phyloP scores from a whole-genome alignment of 257 asterid genomes.

The Anisodus acutangulus region DNA sequence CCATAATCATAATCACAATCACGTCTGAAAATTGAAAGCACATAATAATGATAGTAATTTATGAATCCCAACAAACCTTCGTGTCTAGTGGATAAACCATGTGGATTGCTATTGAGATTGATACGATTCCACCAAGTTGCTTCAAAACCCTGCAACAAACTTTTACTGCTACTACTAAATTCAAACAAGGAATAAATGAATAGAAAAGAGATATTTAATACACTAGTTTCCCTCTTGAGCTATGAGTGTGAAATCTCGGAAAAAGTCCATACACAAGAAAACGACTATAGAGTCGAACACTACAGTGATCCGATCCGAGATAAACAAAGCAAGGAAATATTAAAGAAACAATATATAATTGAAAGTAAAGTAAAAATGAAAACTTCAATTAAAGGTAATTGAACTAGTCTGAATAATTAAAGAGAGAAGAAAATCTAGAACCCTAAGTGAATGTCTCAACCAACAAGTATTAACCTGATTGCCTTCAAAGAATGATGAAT shows the following conservation, averaged over 20 bases:
- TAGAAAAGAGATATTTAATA: neutral
- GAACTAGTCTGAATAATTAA: neutral
- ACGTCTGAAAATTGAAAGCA: neutral
- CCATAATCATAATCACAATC: neutral
- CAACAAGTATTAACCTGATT: neutral
- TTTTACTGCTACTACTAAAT: conserved; percentile 16
- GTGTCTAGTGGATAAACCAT: conserved; percentile 13
- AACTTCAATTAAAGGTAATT: neutral
- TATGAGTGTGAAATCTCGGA: neutral
- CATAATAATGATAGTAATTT: neutral
- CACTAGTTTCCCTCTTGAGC: neutral
- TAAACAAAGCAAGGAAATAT: neutral
- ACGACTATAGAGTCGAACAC: neutral
- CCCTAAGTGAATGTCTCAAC: neutral
- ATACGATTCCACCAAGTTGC: conserved; percentile 26
- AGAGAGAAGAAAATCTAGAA: neutral
- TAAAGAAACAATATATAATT: neutral
- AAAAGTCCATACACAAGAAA: neutral
- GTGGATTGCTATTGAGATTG: neutral
- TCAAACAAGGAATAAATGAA: conserved; percentile 15
- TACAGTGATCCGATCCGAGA: neutral
- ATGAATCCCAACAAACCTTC: conserved; percentile 11
- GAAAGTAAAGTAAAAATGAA: neutral
- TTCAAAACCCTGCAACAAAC: conserved; percentile 7
- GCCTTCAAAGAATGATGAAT: neutral